Conservation (phyloP, 352 stramenopile species). For the Globisporangium barbulae region DNA sequence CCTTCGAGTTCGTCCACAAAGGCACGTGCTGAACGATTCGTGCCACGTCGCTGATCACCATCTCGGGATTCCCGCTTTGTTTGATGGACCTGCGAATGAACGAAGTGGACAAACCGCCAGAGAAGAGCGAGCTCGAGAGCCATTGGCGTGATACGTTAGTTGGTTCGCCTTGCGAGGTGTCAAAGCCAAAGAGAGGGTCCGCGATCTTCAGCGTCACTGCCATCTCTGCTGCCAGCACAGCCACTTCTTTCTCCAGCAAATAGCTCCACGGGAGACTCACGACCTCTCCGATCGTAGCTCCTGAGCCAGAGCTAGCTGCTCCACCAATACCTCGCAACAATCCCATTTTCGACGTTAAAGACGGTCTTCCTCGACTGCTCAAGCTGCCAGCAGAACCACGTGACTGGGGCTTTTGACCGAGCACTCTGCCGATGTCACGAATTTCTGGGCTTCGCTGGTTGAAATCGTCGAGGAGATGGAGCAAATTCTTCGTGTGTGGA, state of each 20-base stretch:
- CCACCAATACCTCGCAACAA: background rate
- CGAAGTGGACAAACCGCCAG: constrained; percentile 21
- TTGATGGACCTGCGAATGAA: constrained; percentile 14
- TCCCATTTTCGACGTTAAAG: background rate
- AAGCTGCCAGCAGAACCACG: background rate
- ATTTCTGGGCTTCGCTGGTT: constrained; percentile 25
- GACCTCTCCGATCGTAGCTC: constrained; percentile 22
- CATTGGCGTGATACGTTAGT: constrained; percentile 10
- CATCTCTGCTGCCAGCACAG: constrained; percentile 49
- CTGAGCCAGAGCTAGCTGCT: background rate
- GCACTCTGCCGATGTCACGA: constrained; percentile 22
- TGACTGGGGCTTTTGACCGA: constrained; percentile 19
- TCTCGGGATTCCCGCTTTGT: background rate
- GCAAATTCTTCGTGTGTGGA: constrained; percentile 34
- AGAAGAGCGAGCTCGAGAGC: constrained; percentile 28
- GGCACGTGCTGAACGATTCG: constrained; percentile 32
- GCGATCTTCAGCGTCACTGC: constrained; percentile 47
- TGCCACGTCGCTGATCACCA: background rate
- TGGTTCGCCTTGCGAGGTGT: background rate
- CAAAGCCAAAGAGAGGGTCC: constrained; percentile 26
- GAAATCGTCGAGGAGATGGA: constrained; percentile 47
- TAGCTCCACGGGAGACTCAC: constrained; percentile 50
- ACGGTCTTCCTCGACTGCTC: background rate
- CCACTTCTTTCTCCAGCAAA: constrained; percentile 64
- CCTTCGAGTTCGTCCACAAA: constrained; percentile 14